Percentiles rank a stretch among this genome's conserved stretches.
phyloP scores from a whole-genome alignment of 2,329 filamentous ascomycete species.

The Fusarium oligoseptatum region DNA sequence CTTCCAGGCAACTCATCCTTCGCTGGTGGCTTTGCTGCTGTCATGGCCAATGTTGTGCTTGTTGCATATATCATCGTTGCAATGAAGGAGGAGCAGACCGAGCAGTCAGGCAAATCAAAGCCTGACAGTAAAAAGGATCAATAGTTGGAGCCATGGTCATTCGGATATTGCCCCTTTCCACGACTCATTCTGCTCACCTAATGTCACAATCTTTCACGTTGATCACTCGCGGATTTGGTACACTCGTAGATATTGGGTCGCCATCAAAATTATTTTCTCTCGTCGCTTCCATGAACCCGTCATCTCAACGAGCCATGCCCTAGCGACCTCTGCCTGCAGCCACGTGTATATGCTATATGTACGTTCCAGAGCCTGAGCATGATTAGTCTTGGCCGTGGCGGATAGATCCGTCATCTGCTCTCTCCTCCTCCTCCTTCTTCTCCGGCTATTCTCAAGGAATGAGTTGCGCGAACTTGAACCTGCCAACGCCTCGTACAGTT shows the following conservation, averaged over 20 bases:
- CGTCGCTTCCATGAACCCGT: constrained; percentile 27
- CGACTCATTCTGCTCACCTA: not conserved
- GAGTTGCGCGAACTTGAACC: constrained; percentile 36
- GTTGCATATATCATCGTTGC: constrained; percentile 93
- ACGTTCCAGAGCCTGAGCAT: constrained; percentile 39
- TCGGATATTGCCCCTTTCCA: not conserved
- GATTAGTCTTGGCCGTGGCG: constrained; percentile 43
- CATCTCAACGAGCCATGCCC: constrained; percentile 20
- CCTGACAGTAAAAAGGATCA: constrained; percentile 64
- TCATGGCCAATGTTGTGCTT: constrained; percentile 92
- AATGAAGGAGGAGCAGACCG: constrained; percentile 83
- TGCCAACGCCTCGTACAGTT: constrained; percentile 46
- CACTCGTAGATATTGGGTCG: constrained; percentile 9
- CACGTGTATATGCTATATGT: constrained; percentile 48
- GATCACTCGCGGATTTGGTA: not conserved
- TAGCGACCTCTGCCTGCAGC: constrained; percentile 41
- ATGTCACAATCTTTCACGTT: constrained; percentile 4
- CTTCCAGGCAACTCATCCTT: constrained; percentile 85
- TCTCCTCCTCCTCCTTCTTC: constrained; percentile 23
- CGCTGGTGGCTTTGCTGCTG: constrained; percentile 85
- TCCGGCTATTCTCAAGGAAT: constrained; percentile 22
- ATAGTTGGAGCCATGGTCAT: constrained; percentile 41
- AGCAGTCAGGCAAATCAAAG: constrained; percentile 59
- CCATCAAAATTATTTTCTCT: constrained; percentile 36
- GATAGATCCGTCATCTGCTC: constrained; percentile 40